A percentile compares a stretch with the other conserved stretches of the same genome.
Evolutionary conservation across 2,329 filamentous ascomycete species (phyloP).

Genomic region (Cladophialophora immunda): DNA sequence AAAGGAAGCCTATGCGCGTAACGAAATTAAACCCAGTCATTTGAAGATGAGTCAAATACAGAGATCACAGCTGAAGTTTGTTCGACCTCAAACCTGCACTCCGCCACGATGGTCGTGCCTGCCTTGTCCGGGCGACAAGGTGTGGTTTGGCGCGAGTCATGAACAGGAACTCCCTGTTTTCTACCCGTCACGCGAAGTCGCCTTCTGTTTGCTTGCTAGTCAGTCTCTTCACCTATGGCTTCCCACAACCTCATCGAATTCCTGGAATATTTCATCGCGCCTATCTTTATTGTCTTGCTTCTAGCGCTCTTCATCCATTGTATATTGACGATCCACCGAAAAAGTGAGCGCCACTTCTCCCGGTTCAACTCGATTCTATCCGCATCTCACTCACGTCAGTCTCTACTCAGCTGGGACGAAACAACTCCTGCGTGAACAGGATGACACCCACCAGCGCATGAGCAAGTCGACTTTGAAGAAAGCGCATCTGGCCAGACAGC

Average conservation of each 20-base stretch:
- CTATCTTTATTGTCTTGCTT: conserved; percentile 35
- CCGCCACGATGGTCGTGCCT: not conserved
- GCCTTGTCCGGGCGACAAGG: conserved; percentile 6
- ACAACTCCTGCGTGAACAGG: conserved; percentile 10
- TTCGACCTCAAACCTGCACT: not conserved
- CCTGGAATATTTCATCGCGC: conserved; percentile 28
- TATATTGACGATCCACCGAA: conserved; percentile 28
- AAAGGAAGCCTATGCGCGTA: not conserved
- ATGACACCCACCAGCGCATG: conserved; percentile 18
- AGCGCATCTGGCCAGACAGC: not conserved
- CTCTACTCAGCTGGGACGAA: not conserved
- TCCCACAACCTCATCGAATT: conserved; percentile 26
- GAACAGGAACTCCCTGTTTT: not conserved
- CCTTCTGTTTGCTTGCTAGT: conserved; percentile 19
- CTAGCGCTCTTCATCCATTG: conserved; percentile 37
- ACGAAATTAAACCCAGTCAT: not conserved
- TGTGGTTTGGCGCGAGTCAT: not conserved
- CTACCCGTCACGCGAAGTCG: not conserved
- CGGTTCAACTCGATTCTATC: conserved; percentile 25
- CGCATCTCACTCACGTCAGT: conserved; percentile 14
- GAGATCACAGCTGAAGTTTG: not conserved
- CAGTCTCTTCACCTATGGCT: conserved; percentile 21
- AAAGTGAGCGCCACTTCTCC: conserved; percentile 25
- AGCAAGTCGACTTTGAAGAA: not conserved
- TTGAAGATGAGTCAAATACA: not conserved